Evolutionary conservation across 106 monocot species (phyloP), one percentile per base, ranked within the genome.

Genomic region (Xerophyta viscosa): DNA sequence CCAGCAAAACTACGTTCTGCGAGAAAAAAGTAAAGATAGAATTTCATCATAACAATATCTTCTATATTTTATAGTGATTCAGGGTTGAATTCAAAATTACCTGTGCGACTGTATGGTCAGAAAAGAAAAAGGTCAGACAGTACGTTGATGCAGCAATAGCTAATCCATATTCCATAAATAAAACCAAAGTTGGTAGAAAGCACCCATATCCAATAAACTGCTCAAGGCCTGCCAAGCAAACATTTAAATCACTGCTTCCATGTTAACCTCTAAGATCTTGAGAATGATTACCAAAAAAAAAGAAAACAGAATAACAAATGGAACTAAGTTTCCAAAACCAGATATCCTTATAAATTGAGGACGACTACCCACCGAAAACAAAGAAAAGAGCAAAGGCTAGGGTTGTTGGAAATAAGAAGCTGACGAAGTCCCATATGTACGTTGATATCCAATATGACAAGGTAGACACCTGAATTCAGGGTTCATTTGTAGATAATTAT

Each of bases 41-140:
- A 33, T 6, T 33, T 33, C 11, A 33, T 5, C 33, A 33, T 6
- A 33, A 33, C 11, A 33, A 11, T 33, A 33, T 11, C 5, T 33
- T 5, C 33, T 33, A 33, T 5, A 33, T 6, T 11, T 33, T 37
- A 39, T 68, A 20, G 23, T 56, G 29, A 46, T 42, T 46, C 29
- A 36, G 27, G 62, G 29, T 3, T 17, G 54, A 30, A 0, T 25
- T 37, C 17, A 48, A 50, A 60, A 23, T 55, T 46, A 91, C 91
- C 91, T 91, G 91, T 57, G 91, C 91, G 62, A 82, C 36, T 54
- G 78, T 60, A 59, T 91, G 91, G 55, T 91, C 86, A 75, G 78
- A 78, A 68, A 91, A 91, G 72, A 91, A 85, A 56, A 91, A 91
- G 2, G 78, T 78, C 8, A 91, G 81, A 64, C 91, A 91, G 68